Base-by-base conservation (phyloP, 1,284 basidiomycete species). In the Pyrrhoderma lamaoense region DNA sequence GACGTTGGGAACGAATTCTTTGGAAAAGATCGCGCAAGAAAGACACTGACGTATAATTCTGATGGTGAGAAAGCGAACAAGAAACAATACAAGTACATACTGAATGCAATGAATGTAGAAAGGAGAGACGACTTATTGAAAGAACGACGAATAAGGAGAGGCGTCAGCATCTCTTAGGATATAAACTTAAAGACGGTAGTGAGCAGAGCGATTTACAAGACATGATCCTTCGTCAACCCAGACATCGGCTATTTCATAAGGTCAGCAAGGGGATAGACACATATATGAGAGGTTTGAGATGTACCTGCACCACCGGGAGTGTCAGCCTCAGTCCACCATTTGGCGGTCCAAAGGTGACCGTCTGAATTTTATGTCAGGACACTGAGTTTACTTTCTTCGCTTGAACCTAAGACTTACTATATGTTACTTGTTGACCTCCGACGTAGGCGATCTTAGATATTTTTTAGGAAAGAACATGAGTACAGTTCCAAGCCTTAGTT, bases 311-410 rank as follows among this genome's bases (percentile, higher is more conserved):
- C 73, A 54, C 76, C 76, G 11, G 79, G 79, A 40, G 65, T 72
- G 57, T 81, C 79, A 42, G 65, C 71, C 59, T 78, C 65, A 16
- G 77, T 79, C 79, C 79, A 82, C 76, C 76, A 76, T 53, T 71
- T 65, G 13, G 74, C 74, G 37, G 71, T 74, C 73, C 73, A 77
- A 35, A 76, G 61, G 56, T 75, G 64, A 18, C 71, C 72, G 38
- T 57, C 65, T 59, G 31, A 23, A 50, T 35, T 38, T 35, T 16
- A 16, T 40, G n/a, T 22, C 16, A 40, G n/a, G n/a, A n/a, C n/a
- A n/a, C n/a, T n/a, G 21, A n/a, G 40, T 34, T 35, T 39, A 38
- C 21, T 36, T 9, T 37, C 22, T 7, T 27, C 21, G 16, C 19
- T 22, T 22, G 22, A 14, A 42, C n/a, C 18, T 3, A 14, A 42